Evolutionary conservation across 805 yeast genomes (phyloP).

Genomic region (Wickerhamiella allomyrinae): DNA sequence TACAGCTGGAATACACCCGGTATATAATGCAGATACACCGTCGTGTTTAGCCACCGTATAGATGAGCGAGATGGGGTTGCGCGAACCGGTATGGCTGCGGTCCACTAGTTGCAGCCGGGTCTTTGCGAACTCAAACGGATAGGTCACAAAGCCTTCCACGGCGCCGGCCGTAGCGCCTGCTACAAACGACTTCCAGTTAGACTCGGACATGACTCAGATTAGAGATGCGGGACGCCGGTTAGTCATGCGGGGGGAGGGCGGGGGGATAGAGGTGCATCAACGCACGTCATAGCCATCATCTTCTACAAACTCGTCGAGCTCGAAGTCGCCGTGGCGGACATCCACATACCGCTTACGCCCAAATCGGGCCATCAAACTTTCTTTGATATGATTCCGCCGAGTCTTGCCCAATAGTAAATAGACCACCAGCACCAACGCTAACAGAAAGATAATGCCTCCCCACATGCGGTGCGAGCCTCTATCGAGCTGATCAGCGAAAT

Average conservation of each 20-base stretch:
- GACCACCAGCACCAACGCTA: slow-evolving; percentile 21
- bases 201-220: background rate
- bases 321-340: slow-evolving; percentile 6
- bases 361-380: slow-evolving; percentile 6
- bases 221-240: too few relatives aligned
- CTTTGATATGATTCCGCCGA: slow-evolving; percentile 14
- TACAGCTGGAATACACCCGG: slow-evolving; percentile 94
- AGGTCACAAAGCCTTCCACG: slow-evolving; percentile 72
- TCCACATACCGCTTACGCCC: slow-evolving; percentile 1
- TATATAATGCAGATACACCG: slow-evolving; percentile 67
- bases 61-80: slow-evolving; percentile 75
- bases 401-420: slow-evolving; percentile 27
- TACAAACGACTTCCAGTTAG: slow-evolving; percentile 27
- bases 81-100: slow-evolving; percentile 31
- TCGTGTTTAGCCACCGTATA: slow-evolving; percentile 60
- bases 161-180: slow-evolving; percentile 36
- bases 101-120: slow-evolving; percentile 67
- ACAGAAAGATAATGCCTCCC: slow-evolving; percentile 27
- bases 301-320: slow-evolving; percentile 4
- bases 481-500: slow-evolving; percentile 11
- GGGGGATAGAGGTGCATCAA: background rate
- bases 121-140: slow-evolving; percentile 95
- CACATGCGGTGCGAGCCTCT: slow-evolving; percentile 22
- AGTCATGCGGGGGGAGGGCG: too few relatives aligned
- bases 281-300: slow-evolving; percentile 3